phyloP scores from a whole-genome alignment of 2,329 filamentous ascomycete species.

The Teratosphaeria destructans region DNA sequence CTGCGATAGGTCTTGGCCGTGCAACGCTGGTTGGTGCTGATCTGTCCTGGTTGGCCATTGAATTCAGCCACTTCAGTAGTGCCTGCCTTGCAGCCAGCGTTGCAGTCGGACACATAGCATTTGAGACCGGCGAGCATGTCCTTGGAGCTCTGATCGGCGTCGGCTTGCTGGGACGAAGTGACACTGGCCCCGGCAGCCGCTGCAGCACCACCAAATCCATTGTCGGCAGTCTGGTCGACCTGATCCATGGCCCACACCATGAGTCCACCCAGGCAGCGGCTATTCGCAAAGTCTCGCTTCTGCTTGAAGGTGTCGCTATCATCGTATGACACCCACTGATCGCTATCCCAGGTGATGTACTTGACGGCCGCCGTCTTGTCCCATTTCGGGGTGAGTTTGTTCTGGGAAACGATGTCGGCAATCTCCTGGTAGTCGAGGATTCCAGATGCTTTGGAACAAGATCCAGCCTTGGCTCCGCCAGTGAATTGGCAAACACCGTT shows the following conservation, averaged over 20 bases:
- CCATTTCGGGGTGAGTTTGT: constrained; percentile 11
- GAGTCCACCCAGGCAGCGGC: constrained; percentile 22
- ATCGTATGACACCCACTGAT: constrained; percentile 34
- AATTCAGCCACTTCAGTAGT: too few relatives aligned
- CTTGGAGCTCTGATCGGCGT: too few relatives aligned
- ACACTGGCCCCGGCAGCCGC: too few relatives aligned
- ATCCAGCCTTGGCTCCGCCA: background rate
- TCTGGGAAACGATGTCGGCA: constrained; percentile 16
- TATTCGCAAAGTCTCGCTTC: constrained; percentile 26
- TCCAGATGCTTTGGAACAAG: background rate
- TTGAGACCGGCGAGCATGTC: too few relatives aligned
- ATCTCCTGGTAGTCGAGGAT: constrained; percentile 29
- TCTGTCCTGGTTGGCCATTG: too few relatives aligned
- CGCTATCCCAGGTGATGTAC: constrained; percentile 22
- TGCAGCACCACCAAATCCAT: too few relatives aligned
- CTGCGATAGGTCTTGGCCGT: too few relatives aligned
- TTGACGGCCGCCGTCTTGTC: constrained; percentile 25
- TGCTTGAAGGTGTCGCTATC: constrained; percentile 26
- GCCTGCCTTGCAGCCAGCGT: too few relatives aligned
- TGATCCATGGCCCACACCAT: constrained; percentile 9
- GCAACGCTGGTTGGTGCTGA: too few relatives aligned
- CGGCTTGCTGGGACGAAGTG: too few relatives aligned
- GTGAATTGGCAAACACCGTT: background rate
- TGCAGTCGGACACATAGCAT: too few relatives aligned
- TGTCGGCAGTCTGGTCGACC: too few relatives aligned